A percentile compares a stretch with the other conserved stretches of the same genome.
These are phyloP conservation scores for Penicillium samsonianum DNA, from an alignment of 495 filamentous ascomycete species.

Conservation along the genomic window DNA sequence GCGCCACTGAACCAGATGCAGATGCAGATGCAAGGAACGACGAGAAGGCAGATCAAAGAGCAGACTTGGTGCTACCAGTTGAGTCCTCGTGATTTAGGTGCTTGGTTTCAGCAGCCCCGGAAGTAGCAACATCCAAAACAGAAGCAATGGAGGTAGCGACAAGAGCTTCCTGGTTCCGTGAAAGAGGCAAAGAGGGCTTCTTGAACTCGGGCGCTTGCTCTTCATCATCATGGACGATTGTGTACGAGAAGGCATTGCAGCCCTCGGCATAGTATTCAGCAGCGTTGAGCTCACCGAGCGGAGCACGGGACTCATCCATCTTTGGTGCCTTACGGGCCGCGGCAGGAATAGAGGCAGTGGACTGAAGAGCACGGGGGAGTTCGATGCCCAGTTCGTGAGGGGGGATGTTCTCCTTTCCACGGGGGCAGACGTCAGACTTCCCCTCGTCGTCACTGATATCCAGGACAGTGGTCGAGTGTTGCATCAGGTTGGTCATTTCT, in stretches of 20 bases:
- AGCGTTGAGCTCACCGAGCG: constrained; percentile 69
- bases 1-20: constrained; percentile 28
- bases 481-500: constrained; percentile 84
- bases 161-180: constrained; percentile 12
- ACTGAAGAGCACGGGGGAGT: constrained; percentile 28
- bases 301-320: constrained; percentile 60
- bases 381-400: constrained; percentile 39
- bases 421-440: constrained; percentile 47
- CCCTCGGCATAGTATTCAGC: constrained; percentile 73
- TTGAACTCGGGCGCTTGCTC: constrained; percentile 26
- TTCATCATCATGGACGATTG: constrained; percentile 61
- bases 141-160: constrained; percentile 34
- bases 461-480: constrained; percentile 81
- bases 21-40: constrained; percentile 12
- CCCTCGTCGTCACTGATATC: constrained; percentile 70
- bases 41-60: constrained; percentile 1
- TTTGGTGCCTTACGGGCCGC: constrained; percentile 37
- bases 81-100: background rate
- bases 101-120: constrained; percentile 50
- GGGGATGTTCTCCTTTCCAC: constrained; percentile 92
- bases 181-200: constrained; percentile 14
- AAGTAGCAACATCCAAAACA: constrained; percentile 29
- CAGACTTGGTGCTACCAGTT: constrained; percentile 1
- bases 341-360: constrained; percentile 21
- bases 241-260: constrained; percentile 60